Base-by-base conservation (phyloP, 2,329 filamentous ascomycete genomes). In the Clonostachys rhizophaga region DNA sequence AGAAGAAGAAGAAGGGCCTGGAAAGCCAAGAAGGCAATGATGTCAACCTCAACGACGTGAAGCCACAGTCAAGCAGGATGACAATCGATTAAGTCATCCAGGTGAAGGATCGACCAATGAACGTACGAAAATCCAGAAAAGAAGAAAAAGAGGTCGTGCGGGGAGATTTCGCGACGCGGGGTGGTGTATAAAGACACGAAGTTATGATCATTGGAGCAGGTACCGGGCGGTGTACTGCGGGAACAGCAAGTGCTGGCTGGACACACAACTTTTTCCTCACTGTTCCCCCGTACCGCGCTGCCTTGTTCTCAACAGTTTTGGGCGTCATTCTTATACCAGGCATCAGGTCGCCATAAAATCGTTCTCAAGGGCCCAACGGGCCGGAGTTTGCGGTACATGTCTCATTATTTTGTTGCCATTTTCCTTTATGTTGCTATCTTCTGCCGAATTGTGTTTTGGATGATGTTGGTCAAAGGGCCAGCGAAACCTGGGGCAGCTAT, bases 21-120 rank as follows among this genome's bases (percentile, higher is more conserved):
- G 78, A 83, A 63, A 80, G 79, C 66, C 70, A 74, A 30, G 77
- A 81, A 48, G 64, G 67, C 34, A 76, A 78, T 61, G 79, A 78
- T 40, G 79, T 81, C 60, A 74, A 69, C 59, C 60, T 79, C 54
- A 67, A 75, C 55, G 79, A 83, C 48, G 74, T 81, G 56, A 81
- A 83, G 67, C 70, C 75, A 5, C 68, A 73, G 51, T 69, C 75
- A 5, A 80, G 68, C 55, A 71, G 79, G 44, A 83, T 83, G 79
- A 83, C 79, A 3, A 83, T 83, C 54, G 79, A 83, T 58, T 83
- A 70, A 67, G 34, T 14, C 34, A 7, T n/a, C 11, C 14, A 39
- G 11, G 17, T 8, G 14, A 46, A 16, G 3, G 36, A 17, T 34
- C 9, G 13, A 16, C n/a, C 42, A 34, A 43, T 34, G 20, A 17